A percentile compares a stretch with the other conserved stretches of the same genome.
Conservation (phyloP, 2,329 filamentous ascomycete genomes). For the Pseudocercospora cruenta region DNA sequence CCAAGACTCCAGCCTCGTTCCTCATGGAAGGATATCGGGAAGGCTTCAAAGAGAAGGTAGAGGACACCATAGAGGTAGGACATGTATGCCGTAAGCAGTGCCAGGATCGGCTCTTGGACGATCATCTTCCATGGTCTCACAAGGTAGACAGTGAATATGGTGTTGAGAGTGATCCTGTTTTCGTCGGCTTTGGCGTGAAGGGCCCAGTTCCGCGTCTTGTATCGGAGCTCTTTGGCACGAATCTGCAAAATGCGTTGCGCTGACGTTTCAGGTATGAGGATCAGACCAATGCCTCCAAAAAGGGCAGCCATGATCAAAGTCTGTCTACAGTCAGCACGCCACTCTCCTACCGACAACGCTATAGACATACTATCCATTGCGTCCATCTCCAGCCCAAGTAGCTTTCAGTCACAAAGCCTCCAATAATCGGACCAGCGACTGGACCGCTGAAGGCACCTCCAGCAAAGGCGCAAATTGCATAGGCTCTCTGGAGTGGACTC, state of each 20-base stretch:
- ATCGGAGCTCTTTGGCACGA: conserved; percentile 54
- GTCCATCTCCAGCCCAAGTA: conserved; percentile 38
- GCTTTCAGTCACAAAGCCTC: conserved; percentile 23
- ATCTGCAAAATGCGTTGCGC: conserved; percentile 52
- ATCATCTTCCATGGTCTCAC: conserved; percentile 35
- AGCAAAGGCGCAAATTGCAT: conserved; percentile 32
- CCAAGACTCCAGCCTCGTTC: conserved; percentile 32
- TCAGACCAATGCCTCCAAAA: conserved; percentile 48
- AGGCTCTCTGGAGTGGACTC: conserved; percentile 31
- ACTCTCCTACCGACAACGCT: neutral
- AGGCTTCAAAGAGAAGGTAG: conserved; percentile 49
- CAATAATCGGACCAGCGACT: conserved; percentile 31
- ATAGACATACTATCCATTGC: conserved; percentile 22
- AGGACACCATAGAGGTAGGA: conserved; percentile 37
- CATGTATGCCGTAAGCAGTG: conserved; percentile 37
- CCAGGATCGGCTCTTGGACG: conserved; percentile 34
- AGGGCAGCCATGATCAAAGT: conserved; percentile 46
- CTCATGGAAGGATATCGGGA: conserved; percentile 37
- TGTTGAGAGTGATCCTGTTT: conserved; percentile 41
- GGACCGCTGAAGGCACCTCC: conserved; percentile 33
- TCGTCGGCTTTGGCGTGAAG: conserved; percentile 52
- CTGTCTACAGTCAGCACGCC: neutral
- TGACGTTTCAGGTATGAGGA: conserved; percentile 58
- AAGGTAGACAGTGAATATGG: conserved; percentile 32
- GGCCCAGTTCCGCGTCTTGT: conserved; percentile 53